Percentiles rank a stretch among this genome's conserved stretches.
Conservation (phyloP, 2,329 filamentous ascomycete species). For the Metarhizium album region DNA sequence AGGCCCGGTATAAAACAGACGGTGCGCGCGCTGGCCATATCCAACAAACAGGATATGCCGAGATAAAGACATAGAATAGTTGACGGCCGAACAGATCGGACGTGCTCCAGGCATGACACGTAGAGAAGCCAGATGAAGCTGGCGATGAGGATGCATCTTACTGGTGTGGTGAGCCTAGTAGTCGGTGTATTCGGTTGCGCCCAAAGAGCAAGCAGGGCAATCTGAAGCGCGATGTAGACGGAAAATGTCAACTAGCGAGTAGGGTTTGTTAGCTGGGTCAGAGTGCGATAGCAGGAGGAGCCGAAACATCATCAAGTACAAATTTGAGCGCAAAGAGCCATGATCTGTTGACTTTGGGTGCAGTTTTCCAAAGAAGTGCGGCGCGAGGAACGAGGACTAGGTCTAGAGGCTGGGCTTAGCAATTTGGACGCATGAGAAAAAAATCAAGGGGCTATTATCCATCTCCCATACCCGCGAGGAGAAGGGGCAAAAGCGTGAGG, state of each 20-base stretch:
- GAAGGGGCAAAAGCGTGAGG: slow-evolving; percentile 13
- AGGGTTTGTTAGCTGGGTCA: too few relatives aligned
- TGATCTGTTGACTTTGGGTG: slow-evolving; percentile 7
- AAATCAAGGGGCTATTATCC: not conserved
- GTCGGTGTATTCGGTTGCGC: slow-evolving; percentile 5
- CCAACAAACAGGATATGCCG: slow-evolving; percentile 20
- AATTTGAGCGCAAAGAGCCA: slow-evolving; percentile 9
- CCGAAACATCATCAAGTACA: slow-evolving; percentile 1
- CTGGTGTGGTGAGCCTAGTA: slow-evolving; percentile 10
- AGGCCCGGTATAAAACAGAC: slow-evolving; percentile 18
- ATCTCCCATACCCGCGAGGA: slow-evolving; percentile 6
- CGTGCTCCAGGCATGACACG: slow-evolving; percentile 21
- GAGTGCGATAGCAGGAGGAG: not conserved
- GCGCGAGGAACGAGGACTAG: slow-evolving; percentile 4
- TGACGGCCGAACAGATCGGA: slow-evolving; percentile 23
- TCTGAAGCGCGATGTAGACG: slow-evolving; percentile 8
- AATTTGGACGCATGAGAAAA: not conserved
- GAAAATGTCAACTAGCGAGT: not conserved
- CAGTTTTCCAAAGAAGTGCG: slow-evolving; percentile 3
- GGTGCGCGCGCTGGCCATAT: slow-evolving; percentile 20
- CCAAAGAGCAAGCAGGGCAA: slow-evolving; percentile 12
- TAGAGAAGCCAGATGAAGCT: slow-evolving; percentile 9
- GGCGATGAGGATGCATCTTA: slow-evolving; percentile 9
- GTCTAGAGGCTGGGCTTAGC: slow-evolving; percentile 4
- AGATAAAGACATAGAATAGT: slow-evolving; percentile 20